Base-by-base conservation (phyloP, 805 yeast species). In the Phaffomyces antillensis region DNA sequence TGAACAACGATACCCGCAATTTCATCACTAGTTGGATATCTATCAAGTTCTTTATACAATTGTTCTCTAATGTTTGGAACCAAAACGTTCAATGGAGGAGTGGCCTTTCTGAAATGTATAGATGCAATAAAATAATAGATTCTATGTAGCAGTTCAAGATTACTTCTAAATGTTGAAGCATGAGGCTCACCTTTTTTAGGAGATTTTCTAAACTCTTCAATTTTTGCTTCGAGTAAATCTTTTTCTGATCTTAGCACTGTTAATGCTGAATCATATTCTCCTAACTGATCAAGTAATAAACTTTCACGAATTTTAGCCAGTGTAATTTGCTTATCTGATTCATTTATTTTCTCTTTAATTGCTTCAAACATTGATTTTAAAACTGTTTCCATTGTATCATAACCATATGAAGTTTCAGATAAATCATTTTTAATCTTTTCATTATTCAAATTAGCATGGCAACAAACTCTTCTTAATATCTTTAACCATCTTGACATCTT, bases 101-200 rank as follows among this genome's bases (percentile, higher is more conserved):
- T 57, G 37, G 70, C 68, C 31, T 70, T 58, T 53, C 83, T 90
- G 51, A 73, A 86, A 55, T 83, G 77, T 0, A 85, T 76, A 2
- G 89, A 78, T 0, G 87, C 97, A 24, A 85, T 67, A 49, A 88
- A 77, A 57, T 90, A 91, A 56, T 77, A 83, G 37, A 83, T 73
- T 42, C 90, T 81, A 59, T 93, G 97, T 15, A 86, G 63, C 11
- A 79, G 55, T 41, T 86, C 83, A 30, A 72, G 52, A 1, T 78
- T 80, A 73, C 13, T 66, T 56, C 49, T 85, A 63, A 39, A 40
- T 35, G 32, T 28, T 8, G 30, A 28, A 11, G 7, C 13, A 28
- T 28, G 28, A 31, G 11, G 24, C 3, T 51, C 51, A n/a, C 57
- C 59, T 23, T 46, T 47, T 16, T 54, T 63, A 11, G 56, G 56